phyloP scores from a whole-genome alignment of 352 stramenopile genomes.

The Globisporangium orthogonon region DNA sequence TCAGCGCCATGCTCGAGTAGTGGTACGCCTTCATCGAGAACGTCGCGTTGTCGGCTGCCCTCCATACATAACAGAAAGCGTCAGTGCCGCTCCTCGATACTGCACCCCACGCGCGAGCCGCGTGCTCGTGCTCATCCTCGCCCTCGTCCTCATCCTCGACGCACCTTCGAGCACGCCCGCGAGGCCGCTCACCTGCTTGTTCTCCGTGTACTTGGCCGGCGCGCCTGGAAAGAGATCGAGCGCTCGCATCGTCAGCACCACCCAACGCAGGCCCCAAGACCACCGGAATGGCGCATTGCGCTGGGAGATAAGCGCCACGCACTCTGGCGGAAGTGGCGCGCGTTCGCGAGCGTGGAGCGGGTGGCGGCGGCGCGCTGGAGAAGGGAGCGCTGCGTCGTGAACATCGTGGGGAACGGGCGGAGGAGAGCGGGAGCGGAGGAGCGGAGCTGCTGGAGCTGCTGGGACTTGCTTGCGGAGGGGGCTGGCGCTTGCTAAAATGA shows the following conservation, averaged over 20 bases:
- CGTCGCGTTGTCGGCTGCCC: constrained; percentile 66
- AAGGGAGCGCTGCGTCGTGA: constrained; percentile 47
- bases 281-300: constrained; percentile 15
- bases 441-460: neutral
- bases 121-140: no score
- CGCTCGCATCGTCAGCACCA: neutral
- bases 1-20: constrained; percentile 43
- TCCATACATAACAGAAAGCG: neutral
- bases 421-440: neutral
- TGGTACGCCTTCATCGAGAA: constrained; percentile 63
- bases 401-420: neutral
- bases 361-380: constrained; percentile 28
- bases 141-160: neutral
- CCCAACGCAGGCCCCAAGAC: constrained; percentile 2
- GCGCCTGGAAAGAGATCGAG: constrained; percentile 19
- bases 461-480: neutral
- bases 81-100: no score
- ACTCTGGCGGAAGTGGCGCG: constrained; percentile 79
- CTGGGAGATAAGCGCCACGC: constrained; percentile 10
- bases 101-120: no score
- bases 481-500: neutral
- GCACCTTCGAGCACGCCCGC: constrained; percentile 65
- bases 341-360: constrained; percentile 22
- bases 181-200: constrained; percentile 66
- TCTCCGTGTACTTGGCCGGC: constrained; percentile 71